Evolutionary conservation across 768 basidiomycete species (phyloP), one percentile per base, ranked within the genome.

Genomic region (Paxillus rubicundulus): DNA sequence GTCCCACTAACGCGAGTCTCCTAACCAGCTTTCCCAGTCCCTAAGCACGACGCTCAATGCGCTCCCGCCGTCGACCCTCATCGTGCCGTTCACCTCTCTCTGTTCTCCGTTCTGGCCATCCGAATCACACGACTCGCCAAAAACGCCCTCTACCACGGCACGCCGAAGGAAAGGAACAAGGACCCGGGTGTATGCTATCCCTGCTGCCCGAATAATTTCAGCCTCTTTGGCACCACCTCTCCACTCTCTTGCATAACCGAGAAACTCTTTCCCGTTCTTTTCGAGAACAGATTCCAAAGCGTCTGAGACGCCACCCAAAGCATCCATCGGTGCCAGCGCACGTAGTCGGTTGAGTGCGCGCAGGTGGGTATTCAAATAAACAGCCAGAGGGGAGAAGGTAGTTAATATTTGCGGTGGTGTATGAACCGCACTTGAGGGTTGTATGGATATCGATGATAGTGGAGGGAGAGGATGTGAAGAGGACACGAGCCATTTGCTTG

Each of bases 291-390:
- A 66, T 45, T 87, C 84, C 20, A 90, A 70, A n/a, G 74, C 69
- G 1, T 59, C 59, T 1, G 74, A 61, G 9, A 91, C 70, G n/a
- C 77, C 74, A 1, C 62, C 59, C 42, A 84, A 62, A n/a, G 87
- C 75, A 10, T 74, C 74, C 12, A 81, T 71, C 2, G 92, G 92
- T 3, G 89, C 88, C 12, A 96, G 80, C 10, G 92, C 75, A 3
- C 95, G 86, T 18, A 98, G 73, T 2, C 84, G 78, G 66, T 98
- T 98, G 40, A 98, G 72, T 1, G 86, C 77, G 5, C 81, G 76
- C 4, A 94, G 74, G 20, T 92, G 70, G 3, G 82, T 78, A 62
- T 98, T 97, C 38, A 85, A 78, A 53, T 82, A 78, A 37, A 76
- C 70, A 2, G 91, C 93, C 2, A 96, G 73, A 0, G 88, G 86